Evolutionary conservation across 305 asterid genomes (phyloP).

Genomic region (Solanum hybrid): DNA sequence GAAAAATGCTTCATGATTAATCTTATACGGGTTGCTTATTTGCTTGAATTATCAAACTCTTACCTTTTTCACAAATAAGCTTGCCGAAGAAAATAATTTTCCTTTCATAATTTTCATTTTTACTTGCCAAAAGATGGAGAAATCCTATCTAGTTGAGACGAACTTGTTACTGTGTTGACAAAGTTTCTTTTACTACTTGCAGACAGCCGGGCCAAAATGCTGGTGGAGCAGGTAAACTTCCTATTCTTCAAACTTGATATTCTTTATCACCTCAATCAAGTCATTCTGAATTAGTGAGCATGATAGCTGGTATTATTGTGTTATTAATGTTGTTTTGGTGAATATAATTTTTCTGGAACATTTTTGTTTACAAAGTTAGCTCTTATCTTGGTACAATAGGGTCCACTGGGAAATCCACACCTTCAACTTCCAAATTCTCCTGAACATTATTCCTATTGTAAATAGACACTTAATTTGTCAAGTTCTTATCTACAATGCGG

Average conservation of each 20-base stretch:
- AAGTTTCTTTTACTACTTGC: not conserved
- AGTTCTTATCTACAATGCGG: not conserved
- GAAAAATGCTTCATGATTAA: not conserved
- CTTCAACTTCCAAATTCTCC: not conserved
- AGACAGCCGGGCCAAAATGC: constrained; percentile 2
- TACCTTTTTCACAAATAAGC: not conserved
- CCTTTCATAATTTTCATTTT: not conserved
- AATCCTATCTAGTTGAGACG: not conserved
- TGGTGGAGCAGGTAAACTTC: not conserved
- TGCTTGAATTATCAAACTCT: not conserved
- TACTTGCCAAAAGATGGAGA: not conserved
- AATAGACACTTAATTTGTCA: not conserved
- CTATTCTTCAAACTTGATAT: not conserved
- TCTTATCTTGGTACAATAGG: not conserved
- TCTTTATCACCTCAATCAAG: not conserved
- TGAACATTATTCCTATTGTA: not conserved
- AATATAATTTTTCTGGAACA: not conserved
- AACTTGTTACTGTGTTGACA: not conserved
- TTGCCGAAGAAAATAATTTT: not conserved
- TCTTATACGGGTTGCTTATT: not conserved
- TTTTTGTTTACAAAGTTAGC: not conserved
- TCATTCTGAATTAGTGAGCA: not conserved
- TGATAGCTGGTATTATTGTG: not conserved
- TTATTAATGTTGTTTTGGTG: not conserved
- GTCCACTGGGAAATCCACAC: not conserved